Evolutionary conservation across 2,329 filamentous ascomycete genomes (phyloP), one percentile per base, ranked within the genome.

Genomic region (Cordyceps militaris): DNA sequence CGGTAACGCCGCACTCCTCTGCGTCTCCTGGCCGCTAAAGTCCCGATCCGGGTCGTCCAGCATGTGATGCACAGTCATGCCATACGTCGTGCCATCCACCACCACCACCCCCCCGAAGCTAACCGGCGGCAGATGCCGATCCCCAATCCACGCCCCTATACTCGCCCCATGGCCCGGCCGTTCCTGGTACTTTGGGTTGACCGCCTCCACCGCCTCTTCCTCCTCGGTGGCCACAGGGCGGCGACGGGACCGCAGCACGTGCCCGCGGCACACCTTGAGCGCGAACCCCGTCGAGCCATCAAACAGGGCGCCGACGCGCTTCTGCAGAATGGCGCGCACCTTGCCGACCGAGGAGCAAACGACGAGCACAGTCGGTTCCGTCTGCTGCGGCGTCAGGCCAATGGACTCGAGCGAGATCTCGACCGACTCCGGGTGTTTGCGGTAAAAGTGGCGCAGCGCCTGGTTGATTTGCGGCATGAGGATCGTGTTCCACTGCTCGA

Each of bases 61-160:
- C 85, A 97, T 93, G 70, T 97, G 93, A 67, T 97, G 93, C 0
- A 97, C 93, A 23, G 91, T 97, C 89, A 97, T 94, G 13, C 93
- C 93, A 66, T 91, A 94, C 0, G 89, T 84, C 69, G 88, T 85
- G 57, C 88, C 85, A 67, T 97, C 91, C 1, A 97, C 84, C 32
- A 94, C 75, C 42, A 97, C 84, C 4, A 96, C 80, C 9, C 93
- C 93, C 13, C 93, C 93, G 63, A 96, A 91, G 32, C 91, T 95
- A 3, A 96, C 93, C 2, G 93, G 91, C 6, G 92, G 91, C 3
- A 97, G 77, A 67, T 97, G 93, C 46, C 89, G 85, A 62, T 91
- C 84, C 58, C 89, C 88, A 52, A 89, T 85, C 78, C 90, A 97
- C 0, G 92, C 92, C 7, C 93, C 93, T 59, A 97, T 97, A 44